Evolutionary conservation across 2,329 filamentous ascomycete genomes (phyloP).

Genomic region (Ceratocystis ficicola): DNA sequence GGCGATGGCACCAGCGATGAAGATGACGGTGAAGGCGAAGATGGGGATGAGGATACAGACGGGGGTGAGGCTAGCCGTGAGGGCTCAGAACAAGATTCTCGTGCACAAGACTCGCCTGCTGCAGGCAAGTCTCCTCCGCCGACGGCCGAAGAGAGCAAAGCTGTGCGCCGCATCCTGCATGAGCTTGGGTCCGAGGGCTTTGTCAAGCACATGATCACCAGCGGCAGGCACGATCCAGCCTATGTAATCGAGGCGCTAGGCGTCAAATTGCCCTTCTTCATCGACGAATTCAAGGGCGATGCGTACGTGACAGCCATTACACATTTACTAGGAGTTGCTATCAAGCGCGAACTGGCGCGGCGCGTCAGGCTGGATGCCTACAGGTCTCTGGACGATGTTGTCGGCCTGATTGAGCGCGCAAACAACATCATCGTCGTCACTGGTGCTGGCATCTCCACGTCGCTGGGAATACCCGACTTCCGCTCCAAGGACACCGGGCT

Average conservation of each 20-base stretch:
- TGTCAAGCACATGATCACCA: slow-evolving; percentile 8
- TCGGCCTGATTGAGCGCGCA: slow-evolving; percentile 57
- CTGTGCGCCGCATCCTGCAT: slow-evolving; percentile 16
- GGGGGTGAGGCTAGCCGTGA: background rate
- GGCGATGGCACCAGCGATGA: background rate
- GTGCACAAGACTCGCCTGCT: background rate
- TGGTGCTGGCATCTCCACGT: slow-evolving; percentile 92
- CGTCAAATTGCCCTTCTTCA: slow-evolving; percentile 13
- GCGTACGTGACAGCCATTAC: slow-evolving; percentile 11
- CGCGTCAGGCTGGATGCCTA: slow-evolving; percentile 66
- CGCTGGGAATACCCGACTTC: slow-evolving; percentile 92
- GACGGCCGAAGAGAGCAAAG: background rate
- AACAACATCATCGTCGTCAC: slow-evolving; percentile 88
- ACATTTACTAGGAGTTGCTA: slow-evolving; percentile 56
- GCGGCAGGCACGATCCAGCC: slow-evolving; percentile 4
- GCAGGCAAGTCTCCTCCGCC: background rate
- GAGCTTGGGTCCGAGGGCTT: slow-evolving; percentile 16
- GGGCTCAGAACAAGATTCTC: no score
- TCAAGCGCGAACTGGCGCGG: slow-evolving; percentile 69
- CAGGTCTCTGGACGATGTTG: slow-evolving; percentile 82
- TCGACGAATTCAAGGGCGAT: slow-evolving; percentile 12
- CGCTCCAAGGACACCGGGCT: slow-evolving; percentile 85
- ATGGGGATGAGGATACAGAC: background rate
- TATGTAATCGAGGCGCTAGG: slow-evolving; percentile 17
- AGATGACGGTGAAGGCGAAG: background rate